A percentile compares a stretch with the other conserved stretches of the same genome.
phyloP scores from a whole-genome alignment of 768 basidiomycete genomes.

The Pleurotus ostreatus region DNA sequence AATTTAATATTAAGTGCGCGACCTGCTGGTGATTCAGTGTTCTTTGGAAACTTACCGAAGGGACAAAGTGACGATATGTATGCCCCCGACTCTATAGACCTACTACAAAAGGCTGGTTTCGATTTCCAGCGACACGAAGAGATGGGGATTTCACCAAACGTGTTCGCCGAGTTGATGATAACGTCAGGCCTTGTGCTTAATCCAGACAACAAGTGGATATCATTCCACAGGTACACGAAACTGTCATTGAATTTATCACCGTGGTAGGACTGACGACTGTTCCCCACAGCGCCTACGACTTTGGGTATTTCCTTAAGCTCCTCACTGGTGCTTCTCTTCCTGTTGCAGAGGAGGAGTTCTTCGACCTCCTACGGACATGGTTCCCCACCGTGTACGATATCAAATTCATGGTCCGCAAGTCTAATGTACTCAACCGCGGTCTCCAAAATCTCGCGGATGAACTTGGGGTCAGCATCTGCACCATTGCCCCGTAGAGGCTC shows the following conservation, averaged over 20 bases:
- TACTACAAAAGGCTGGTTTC: constrained; percentile 91
- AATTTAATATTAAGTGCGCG: constrained; percentile 81
- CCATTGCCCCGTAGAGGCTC: neutral
- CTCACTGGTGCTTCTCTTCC: constrained; percentile 85
- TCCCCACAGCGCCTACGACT: constrained; percentile 85
- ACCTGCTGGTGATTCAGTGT: neutral
- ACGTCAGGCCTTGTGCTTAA: constrained; percentile 91
- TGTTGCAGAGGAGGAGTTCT: constrained; percentile 85
- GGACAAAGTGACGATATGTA: constrained; percentile 90
- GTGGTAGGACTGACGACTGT: neutral
- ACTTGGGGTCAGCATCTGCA: constrained; percentile 62
- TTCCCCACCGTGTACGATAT: constrained; percentile 97
- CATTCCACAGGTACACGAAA: constrained; percentile 82
- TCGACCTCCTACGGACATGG: constrained; percentile 83
- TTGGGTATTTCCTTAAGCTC: constrained; percentile 96
- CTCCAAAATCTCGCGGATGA: constrained; percentile 96
- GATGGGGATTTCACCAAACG: constrained; percentile 86
- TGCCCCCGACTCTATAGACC: constrained; percentile 94
- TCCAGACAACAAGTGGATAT: constrained; percentile 92
- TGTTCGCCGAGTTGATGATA: constrained; percentile 96
- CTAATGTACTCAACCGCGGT: constrained; percentile 82
- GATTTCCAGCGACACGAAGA: constrained; percentile 94
- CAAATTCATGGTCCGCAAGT: constrained; percentile 91
- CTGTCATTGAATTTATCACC: neutral
- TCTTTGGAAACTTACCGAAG: constrained; percentile 12